Base-by-base conservation (phyloP, 768 basidiomycete genomes). In the Psilocybe subaeruginosa region DNA sequence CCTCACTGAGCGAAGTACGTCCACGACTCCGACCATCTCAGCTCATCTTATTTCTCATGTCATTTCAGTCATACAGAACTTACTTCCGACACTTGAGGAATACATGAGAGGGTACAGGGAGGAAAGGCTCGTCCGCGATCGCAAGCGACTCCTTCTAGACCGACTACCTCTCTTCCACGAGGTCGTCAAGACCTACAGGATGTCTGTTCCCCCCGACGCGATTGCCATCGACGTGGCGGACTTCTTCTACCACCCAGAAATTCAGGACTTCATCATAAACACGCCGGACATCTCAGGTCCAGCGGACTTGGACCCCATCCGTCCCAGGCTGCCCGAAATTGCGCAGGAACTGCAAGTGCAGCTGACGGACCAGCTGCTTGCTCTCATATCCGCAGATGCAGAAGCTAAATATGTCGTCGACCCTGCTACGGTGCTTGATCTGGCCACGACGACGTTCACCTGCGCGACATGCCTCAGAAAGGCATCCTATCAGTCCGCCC, bases 371-470 rank as follows among this genome's bases (percentile, higher is more conserved):
- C 45, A 59, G 30, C 19, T 65, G 19, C 17, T 66, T 2, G 46
- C 37, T n/a, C 16, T 64, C 29, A 51, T 64, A 12, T 27, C 33
- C 3, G n/a, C 27, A 9, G 8, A 43, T 9, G 29, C 14, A 3
- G 46, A 29, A 16, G 51, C 56, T 2, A 47, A 54, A 45, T 41
- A 35, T 9, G 14, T 30, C 7, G 29, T 47, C 14, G 56, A 59
- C 52, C 50, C 19, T 17, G 14, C 7, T 16, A 56, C 53, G 1
- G 63, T 68, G 47, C 61, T 75, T 9, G 41, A 67, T 23, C 64
- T 75, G 1, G 73, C 74, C 0, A 71, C 71, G 3, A 71, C 70
- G 0, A 63, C 67, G 16, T 75, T 75, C 45, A 53, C 23, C 19
- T 69, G 66, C 30, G 41, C 50, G 14, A 46, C 54, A 0, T 43